Evolutionary conservation across 2,329 filamentous ascomycete genomes (phyloP).

Genomic region (Penicillium sp.): DNA sequence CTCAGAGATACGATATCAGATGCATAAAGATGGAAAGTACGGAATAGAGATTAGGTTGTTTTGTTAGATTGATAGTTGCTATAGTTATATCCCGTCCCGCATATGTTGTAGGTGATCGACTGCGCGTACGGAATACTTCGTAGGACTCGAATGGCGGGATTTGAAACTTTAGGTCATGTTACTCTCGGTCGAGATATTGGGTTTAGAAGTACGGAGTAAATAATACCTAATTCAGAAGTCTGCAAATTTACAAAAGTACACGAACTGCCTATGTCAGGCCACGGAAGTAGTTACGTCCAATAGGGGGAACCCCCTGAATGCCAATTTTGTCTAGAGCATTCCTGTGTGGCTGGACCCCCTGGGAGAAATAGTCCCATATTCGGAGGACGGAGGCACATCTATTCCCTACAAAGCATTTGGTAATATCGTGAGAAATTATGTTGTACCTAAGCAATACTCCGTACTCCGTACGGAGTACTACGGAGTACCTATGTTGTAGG

Average conservation of each 20-base stretch:
- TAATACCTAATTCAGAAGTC: neutral
- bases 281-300: slow-evolving; percentile 12
- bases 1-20: slow-evolving; percentile 9
- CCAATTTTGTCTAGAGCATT: slow-evolving; percentile 10
- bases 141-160: neutral
- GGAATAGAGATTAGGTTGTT: neutral
- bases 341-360: slow-evolving; percentile 1
- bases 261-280: slow-evolving; percentile 4
- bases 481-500: neutral
- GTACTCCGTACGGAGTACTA: too few species aligned
- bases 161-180: slow-evolving; percentile 5
- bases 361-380: neutral
- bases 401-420: neutral
- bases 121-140: neutral
- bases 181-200: slow-evolving; percentile 7
- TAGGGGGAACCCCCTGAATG: slow-evolving; percentile 12
- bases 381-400: neutral
- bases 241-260: neutral
- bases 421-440: neutral
- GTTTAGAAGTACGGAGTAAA: too few species aligned
- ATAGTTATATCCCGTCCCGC: neutral
- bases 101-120: neutral
- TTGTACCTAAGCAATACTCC: too few species aligned
- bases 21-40: neutral
- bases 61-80: neutral